Evolutionary conservation across 1,284 basidiomycete species (phyloP).

Genomic region (Heterobasidion parviporum): DNA sequence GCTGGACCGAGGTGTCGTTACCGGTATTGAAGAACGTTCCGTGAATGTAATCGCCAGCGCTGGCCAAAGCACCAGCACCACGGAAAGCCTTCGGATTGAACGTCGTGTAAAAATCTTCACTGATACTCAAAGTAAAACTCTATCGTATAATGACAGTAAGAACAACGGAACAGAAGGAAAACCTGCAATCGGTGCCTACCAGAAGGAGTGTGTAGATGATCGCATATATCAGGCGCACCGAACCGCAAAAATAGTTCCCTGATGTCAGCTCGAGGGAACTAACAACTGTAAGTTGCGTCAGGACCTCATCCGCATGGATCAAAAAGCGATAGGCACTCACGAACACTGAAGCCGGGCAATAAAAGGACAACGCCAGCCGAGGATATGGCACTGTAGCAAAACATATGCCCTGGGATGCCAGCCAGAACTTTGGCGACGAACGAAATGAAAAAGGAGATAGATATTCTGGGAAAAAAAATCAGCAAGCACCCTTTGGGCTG

Average conservation of each 20-base stretch:
- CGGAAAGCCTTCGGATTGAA: neutral
- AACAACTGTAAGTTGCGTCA: constrained; percentile 44
- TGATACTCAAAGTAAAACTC: constrained; percentile 83
- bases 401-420: constrained; percentile 56
- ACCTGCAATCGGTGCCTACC: constrained; percentile 28
- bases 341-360: constrained; percentile 71
- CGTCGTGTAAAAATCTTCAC: constrained; percentile 19
- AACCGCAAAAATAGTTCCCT: constrained; percentile 75
- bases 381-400: constrained; percentile 81
- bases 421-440: constrained; percentile 72
- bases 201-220: constrained; percentile 84
- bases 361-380: constrained; percentile 76
- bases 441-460: constrained; percentile 74
- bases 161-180: constrained; percentile 1
- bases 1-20: constrained; percentile 33
- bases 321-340: constrained; percentile 31
- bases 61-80: neutral
- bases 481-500: neutral
- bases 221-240: constrained; percentile 83
- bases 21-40: constrained; percentile 60
- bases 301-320: constrained; percentile 9
- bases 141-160: constrained; percentile 18
- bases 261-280: constrained; percentile 80
- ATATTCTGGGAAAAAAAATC: constrained; percentile 47
- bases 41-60: constrained; percentile 40